Base-by-base conservation (phyloP, 169 alveolate genomes). In the Cryptosporidium tyzzeri region DNA sequence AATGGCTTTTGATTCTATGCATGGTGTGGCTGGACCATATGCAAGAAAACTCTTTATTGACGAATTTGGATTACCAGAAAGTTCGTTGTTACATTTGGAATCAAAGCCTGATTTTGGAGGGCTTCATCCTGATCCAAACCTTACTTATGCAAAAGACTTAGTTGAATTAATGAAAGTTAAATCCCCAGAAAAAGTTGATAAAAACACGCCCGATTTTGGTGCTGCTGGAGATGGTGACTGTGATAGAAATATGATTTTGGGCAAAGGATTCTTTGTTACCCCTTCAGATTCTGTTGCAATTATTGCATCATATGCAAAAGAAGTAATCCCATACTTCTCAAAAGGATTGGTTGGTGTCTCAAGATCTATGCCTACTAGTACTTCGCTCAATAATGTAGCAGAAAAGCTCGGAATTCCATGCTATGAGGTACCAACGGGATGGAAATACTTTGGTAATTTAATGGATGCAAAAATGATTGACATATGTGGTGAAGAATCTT, bases 191-290 rank as follows among this genome's bases (percentile, higher is more conserved):
- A 29, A 74, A 29, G 70, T 39, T 5, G 86, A 69, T 69, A 94
- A 85, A 80, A 70, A 68, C 29, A 93, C 95, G 8, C 98, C 98
- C 16, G 96, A 94, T 70, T 93, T 97, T 70, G 99, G 99, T 29
- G 98, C 98, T 44, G 99, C 99, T n/a, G 96, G 98, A 62, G 99
- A 97, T 91, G 99, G 99, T 1, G 99, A 98, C 91, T 97, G 98
- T 51, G 99, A 98, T 91, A 95, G 99, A 86, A 97, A 97, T 91
- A 98, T 98, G 98, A 95, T 98, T 53, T 93, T 97, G 39, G 96
- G 97, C 58, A 68, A 69, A 67, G 96, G 97, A 75, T 96, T 97
- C 92, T 95, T 97, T 89, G 98, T 98, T 48, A 96, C 98, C 14
- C 99, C 99, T 26, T 95, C 98, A 74, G 99, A 98, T 86, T 94